Conservation (phyloP, 2,329 filamentous ascomycete species). For the Xylaria sp. region DNA sequence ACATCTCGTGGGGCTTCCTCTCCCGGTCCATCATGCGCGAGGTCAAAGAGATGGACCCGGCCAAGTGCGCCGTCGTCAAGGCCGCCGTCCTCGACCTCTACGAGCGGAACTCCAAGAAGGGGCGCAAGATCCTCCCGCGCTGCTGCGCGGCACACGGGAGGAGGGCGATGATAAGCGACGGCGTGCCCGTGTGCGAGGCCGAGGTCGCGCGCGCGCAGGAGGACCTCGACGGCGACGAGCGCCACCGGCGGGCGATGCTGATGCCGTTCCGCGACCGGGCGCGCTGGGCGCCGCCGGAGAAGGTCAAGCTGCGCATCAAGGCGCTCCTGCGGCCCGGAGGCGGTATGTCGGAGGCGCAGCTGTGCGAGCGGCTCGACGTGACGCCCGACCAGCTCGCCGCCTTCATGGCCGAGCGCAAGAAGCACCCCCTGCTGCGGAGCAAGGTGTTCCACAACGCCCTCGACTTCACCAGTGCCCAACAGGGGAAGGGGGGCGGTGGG, state of each 20-base stretch:
- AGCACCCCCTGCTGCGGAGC: slow-evolving; percentile 5
- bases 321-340: slow-evolving; percentile 8
- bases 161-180: slow-evolving; percentile 8
- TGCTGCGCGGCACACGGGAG: slow-evolving; percentile 2
- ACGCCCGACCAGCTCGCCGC: slow-evolving; percentile 7
- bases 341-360: slow-evolving; percentile 12
- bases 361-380: slow-evolving; percentile 10
- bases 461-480: slow-evolving; percentile 8
- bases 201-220: slow-evolving; percentile 11
- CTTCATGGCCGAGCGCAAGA: slow-evolving; percentile 13
- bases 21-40: not conserved
- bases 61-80: slow-evolving; percentile 11
- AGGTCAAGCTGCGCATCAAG: slow-evolving; percentile 17
- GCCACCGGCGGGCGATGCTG: not conserved
- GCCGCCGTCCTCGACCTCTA: slow-evolving; percentile 18
- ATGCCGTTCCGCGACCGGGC: not conserved
- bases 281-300: slow-evolving; percentile 9
- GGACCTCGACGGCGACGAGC: slow-evolving; percentile 7
- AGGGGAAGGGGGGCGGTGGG: not conserved
- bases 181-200: slow-evolving; percentile 10
- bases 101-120: slow-evolving; percentile 12
- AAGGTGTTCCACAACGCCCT: slow-evolving; percentile 18
- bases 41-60: slow-evolving; percentile 13
- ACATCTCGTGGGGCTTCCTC: slow-evolving; percentile 11
- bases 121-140: slow-evolving; percentile 7